Percentiles rank a stretch among this genome's conserved stretches.
These are phyloP conservation scores for Bruguiera hainesii DNA, from an alignment of 441 rosid genomes.

Conservation along the genomic window DNA sequence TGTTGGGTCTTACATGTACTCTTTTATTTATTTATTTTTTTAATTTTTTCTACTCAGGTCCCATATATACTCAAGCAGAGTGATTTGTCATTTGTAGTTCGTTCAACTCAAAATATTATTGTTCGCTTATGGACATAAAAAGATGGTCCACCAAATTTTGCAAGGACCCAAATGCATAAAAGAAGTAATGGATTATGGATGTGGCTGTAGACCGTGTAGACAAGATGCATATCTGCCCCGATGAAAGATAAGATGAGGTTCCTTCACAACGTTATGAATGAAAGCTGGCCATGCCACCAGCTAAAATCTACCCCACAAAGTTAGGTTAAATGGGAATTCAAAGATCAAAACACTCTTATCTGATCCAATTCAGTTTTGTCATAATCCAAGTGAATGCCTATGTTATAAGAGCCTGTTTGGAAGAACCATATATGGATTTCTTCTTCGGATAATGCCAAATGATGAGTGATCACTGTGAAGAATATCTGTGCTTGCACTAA, in stretches of 20 bases:
- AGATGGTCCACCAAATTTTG: constrained; percentile 15
- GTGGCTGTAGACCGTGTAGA: too few relatives aligned
- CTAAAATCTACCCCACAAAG: constrained; percentile 5
- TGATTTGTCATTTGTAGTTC: constrained; percentile 7
- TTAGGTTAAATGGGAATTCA: constrained; percentile 14
- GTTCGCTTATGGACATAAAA: not conserved
- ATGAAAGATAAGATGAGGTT: constrained; percentile 19
- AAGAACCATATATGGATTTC: too few relatives aligned
- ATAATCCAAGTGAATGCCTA: not conserved
- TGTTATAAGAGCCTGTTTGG: constrained; percentile 1
- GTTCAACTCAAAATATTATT: constrained; percentile 11
- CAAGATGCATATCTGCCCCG: constrained; percentile 10
- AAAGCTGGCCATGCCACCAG: not conserved
- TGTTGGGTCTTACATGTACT: too few relatives aligned
- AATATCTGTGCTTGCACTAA: too few relatives aligned
- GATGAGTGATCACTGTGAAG: too few relatives aligned
- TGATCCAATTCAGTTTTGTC: not conserved
- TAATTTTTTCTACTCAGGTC: too few relatives aligned
- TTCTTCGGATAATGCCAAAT: too few relatives aligned
- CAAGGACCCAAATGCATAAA: not conserved
- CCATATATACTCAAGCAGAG: not conserved
- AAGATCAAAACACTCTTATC: not conserved
- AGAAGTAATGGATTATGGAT: too few relatives aligned
- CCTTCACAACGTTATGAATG: not conserved
- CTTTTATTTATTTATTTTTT: too few relatives aligned